These are phyloP conservation scores for Solanum hybrid DNA, from an alignment of 305 asterid genomes.

Conservation along the genomic window DNA sequence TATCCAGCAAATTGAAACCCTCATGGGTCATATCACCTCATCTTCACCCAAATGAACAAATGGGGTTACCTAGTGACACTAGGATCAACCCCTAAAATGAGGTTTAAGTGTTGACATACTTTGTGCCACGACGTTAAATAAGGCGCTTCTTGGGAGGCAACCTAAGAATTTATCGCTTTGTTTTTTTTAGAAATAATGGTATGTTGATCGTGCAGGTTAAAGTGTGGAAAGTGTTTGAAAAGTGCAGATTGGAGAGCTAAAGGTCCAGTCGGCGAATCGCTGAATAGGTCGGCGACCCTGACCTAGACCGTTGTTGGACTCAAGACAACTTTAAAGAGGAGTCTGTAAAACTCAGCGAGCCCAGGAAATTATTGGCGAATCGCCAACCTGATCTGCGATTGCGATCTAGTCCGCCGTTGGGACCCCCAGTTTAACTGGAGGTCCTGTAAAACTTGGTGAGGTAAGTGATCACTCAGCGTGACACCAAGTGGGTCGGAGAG, in stretches of 20 bases:
- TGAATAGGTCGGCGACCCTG: not conserved
- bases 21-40: not conserved
- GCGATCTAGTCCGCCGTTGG: not conserved
- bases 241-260: not conserved
- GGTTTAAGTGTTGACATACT: no score
- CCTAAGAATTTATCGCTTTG: not conserved
- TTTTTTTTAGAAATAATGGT: not conserved
- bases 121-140: not conserved
- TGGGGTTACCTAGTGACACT: not conserved
- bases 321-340: no score
- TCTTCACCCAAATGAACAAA: not conserved
- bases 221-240: not conserved
- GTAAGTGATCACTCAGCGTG: not conserved
- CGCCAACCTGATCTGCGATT: no score
- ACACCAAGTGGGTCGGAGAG: not conserved
- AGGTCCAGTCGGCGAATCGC: not conserved
- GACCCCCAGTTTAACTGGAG: not conserved
- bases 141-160: not conserved
- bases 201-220: no score
- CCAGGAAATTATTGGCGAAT: no score
- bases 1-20: not conserved
- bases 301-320: not conserved
- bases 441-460: not conserved
- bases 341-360: no score
- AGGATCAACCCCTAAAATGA: no score